phyloP scores from a whole-genome alignment of 2,329 filamentous ascomycete species.

The Fusarium continuum region DNA sequence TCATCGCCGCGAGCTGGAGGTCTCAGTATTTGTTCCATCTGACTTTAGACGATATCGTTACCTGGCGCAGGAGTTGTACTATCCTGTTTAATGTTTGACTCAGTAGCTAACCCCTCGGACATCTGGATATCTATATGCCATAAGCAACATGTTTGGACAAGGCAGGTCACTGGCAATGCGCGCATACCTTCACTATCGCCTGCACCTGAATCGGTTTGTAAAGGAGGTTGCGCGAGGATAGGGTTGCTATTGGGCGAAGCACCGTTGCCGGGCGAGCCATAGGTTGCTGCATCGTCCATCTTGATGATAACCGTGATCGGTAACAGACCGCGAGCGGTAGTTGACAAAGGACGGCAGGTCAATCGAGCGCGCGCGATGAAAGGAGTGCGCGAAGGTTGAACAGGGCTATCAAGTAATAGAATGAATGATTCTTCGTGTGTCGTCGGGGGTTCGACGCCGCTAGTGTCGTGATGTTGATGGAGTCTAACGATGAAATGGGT shows the following conservation, averaged over 20 bases:
- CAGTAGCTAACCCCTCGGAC: conserved; percentile 60
- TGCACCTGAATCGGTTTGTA: conserved; percentile 55
- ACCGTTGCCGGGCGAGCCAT: conserved; percentile 65
- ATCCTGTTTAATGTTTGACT: conserved; percentile 67
- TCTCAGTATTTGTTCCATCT: conserved; percentile 65
- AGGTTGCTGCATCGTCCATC: conserved; percentile 69
- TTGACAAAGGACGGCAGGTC: conserved; percentile 20
- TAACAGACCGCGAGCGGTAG: conserved; percentile 11
- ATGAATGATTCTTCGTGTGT: conserved; percentile 12
- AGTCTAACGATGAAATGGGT: conserved; percentile 40
- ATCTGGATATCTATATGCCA: conserved; percentile 68
- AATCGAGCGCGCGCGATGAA: conserved; percentile 25
- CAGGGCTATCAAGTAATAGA: conserved; percentile 1
- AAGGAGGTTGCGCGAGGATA: conserved; percentile 63
- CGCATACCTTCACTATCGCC: conserved; percentile 58
- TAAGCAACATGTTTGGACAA: conserved; percentile 23
- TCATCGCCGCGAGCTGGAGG: conserved; percentile 73
- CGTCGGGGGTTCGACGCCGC: conserved; percentile 29
- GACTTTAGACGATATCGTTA: conserved; percentile 67
- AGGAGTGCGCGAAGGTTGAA: conserved; percentile 20
- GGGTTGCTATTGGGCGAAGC: conserved; percentile 66
- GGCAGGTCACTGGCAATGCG: background rate
- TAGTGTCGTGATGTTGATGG: conserved; percentile 43
- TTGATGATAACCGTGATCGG: conserved; percentile 38
- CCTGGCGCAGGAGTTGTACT: conserved; percentile 66